These are phyloP conservation scores for Pythium periplocum DNA, from an alignment of 352 stramenopile species.

Conservation along the genomic window DNA sequence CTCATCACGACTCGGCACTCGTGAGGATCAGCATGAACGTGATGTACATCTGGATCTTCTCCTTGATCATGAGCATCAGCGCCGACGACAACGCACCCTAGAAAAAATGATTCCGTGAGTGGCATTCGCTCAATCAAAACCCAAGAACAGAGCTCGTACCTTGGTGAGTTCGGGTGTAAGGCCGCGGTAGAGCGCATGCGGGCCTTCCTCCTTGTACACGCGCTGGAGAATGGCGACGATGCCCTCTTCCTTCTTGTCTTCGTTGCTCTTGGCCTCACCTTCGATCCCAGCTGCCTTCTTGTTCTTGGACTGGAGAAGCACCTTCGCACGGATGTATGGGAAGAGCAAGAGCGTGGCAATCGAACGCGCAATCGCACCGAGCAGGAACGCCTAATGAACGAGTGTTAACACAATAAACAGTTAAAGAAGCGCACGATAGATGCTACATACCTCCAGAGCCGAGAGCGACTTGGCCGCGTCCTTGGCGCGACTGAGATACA, in stretches of 20 bases:
- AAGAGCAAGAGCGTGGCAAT: conserved; percentile 96
- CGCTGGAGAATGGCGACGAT: conserved; percentile 74
- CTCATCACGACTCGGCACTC: conserved; percentile 10
- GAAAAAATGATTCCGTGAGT: conserved; percentile 3
- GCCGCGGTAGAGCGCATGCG: conserved; percentile 90
- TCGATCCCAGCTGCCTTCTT: conserved; percentile 36
- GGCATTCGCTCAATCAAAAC: neutral
- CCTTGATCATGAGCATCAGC: conserved; percentile 98
- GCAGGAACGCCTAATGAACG: conserved; percentile 87
- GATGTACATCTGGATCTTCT: conserved; percentile 93
- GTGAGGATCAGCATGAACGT: conserved; percentile 73
- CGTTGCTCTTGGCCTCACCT: conserved; percentile 9
- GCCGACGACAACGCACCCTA: conserved; percentile 94
- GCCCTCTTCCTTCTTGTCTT: conserved; percentile 52
- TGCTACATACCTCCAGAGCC: conserved; percentile 51
- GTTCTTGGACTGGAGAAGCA: conserved; percentile 89
- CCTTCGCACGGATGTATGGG: conserved; percentile 95
- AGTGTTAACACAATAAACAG: conserved; percentile 16
- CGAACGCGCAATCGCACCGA: conserved; percentile 91
- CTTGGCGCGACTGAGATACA: conserved; percentile 67
- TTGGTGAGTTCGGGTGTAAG: conserved; percentile 93
- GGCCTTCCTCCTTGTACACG: conserved; percentile 81
- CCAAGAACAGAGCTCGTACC: conserved; percentile 23
- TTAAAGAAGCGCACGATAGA: neutral
- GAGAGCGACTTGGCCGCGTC: conserved; percentile 45